Conservation (phyloP, 768 basidiomycete genomes). For the Tulasnella sp. region DNA sequence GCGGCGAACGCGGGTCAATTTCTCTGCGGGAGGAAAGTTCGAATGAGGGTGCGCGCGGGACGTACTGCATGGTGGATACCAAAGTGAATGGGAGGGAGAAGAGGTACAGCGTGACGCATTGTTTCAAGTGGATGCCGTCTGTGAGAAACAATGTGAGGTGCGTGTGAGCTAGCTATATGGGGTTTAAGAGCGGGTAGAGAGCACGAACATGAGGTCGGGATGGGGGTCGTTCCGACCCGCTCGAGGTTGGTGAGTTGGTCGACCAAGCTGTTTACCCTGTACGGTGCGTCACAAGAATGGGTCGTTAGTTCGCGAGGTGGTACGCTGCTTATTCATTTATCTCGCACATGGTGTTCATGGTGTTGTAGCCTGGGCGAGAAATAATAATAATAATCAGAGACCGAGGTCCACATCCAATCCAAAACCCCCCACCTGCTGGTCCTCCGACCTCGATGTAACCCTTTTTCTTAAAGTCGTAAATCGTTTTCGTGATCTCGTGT, state of each 20-base stretch:
- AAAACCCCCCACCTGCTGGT: conserved; percentile 50
- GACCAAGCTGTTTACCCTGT: conserved; percentile 66
- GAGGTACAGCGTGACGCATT: conserved; percentile 88
- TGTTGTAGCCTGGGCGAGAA: conserved; percentile 48
- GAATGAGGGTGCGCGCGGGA: too few species aligned
- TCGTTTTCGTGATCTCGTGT: conserved; percentile 57
- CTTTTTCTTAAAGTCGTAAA: conserved; percentile 67
- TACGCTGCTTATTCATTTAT: too few species aligned
- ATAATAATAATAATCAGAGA: too few species aligned
- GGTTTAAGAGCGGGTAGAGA: background rate
- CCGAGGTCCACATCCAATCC: background rate
- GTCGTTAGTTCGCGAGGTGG: background rate
- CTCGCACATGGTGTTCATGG: conserved; percentile 54
- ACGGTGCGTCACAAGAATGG: background rate
- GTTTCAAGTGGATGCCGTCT: conserved; percentile 88
- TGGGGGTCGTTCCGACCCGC: conserved; percentile 79
- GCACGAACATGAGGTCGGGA: conserved; percentile 60
- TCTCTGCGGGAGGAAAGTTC: too few species aligned
- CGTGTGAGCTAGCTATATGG: conserved; percentile 11
- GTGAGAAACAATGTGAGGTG: conserved; percentile 12
- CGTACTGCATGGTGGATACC: conserved; percentile 51
- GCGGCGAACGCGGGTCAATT: too few species aligned
- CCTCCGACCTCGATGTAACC: conserved; percentile 83
- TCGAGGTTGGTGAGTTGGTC: conserved; percentile 79
- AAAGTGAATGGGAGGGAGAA: conserved; percentile 84